Percentiles rank a stretch among this genome's conserved stretches.
Conservation (phyloP, 2,329 filamentous ascomycete genomes). For the Cytospora chrysosperma region DNA sequence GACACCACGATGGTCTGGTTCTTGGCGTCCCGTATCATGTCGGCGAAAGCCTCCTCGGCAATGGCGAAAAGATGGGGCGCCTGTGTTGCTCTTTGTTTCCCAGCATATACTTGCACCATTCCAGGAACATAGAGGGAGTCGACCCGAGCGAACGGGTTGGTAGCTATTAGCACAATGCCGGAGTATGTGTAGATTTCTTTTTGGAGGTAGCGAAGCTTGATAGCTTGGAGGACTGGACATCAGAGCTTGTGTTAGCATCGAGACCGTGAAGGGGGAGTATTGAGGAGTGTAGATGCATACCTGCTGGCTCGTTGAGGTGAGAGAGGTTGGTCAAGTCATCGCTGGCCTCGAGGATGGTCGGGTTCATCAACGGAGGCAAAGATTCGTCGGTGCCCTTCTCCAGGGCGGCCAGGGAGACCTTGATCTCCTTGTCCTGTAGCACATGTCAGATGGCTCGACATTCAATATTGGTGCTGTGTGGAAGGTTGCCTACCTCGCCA, state of each 20-base stretch:
- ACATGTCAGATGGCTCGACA: constrained; percentile 13
- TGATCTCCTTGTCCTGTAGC: constrained; percentile 71
- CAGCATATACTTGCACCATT: constrained; percentile 99
- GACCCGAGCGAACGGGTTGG: constrained; percentile 95
- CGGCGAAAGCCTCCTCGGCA: constrained; percentile 95
- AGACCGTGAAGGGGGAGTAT: constrained; percentile 5
- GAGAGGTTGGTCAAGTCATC: constrained; percentile 97
- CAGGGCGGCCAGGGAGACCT: constrained; percentile 74
- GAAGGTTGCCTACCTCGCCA: constrained; percentile 69
- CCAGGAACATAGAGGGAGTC: constrained; percentile 98
- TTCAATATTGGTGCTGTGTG: neutral
- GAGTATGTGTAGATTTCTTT: constrained; percentile 99
- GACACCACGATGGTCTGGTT: constrained; percentile 99
- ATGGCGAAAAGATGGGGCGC: constrained; percentile 98
- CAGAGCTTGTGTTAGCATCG: constrained; percentile 29
- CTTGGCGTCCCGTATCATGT: constrained; percentile 93
- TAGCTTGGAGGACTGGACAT: constrained; percentile 83
- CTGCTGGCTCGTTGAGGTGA: constrained; percentile 96
- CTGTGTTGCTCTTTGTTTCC: constrained; percentile 93
- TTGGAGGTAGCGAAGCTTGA: constrained; percentile 93
- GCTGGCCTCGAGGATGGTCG: constrained; percentile 95
- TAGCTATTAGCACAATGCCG: constrained; percentile 96
- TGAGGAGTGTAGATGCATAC: constrained; percentile 48
- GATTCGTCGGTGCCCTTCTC: constrained; percentile 73
- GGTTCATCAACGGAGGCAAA: constrained; percentile 95